These are phyloP conservation scores for Tuber indicum DNA, from an alignment of 495 filamentous ascomycete genomes.

Conservation along the genomic window DNA sequence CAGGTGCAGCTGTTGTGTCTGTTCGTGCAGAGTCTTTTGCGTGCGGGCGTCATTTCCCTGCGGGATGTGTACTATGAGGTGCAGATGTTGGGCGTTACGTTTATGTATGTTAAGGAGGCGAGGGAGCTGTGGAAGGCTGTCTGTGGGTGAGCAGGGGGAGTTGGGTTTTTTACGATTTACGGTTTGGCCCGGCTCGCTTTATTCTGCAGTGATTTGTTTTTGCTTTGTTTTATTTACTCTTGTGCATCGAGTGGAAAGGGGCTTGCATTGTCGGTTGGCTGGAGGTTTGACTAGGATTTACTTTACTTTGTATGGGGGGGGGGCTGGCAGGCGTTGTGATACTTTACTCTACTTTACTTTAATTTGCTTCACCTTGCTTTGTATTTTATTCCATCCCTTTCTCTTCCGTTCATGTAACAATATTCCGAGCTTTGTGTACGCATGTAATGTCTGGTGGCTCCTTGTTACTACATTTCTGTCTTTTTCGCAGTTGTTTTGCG, in stretches of 20 bases:
- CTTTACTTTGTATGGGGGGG: conserved; percentile 2
- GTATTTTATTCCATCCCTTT: background rate
- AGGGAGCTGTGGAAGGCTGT: conserved; percentile 37
- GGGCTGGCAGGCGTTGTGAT: background rate
- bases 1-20: conserved; percentile 44
- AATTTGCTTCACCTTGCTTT: background rate
- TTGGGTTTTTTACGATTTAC: too few species aligned
- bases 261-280: background rate
- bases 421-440: background rate
- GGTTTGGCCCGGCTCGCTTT: background rate
- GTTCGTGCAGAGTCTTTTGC: conserved; percentile 44
- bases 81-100: conserved; percentile 46
- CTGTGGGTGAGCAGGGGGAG: conserved; percentile 13
- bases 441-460: background rate
- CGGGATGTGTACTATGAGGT: conserved; percentile 46
- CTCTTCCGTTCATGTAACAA: background rate
- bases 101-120: conserved; percentile 44
- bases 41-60: conserved; percentile 36
- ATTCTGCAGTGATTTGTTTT: background rate
- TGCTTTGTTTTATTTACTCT: background rate
- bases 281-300: background rate
- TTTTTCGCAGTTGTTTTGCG: background rate
- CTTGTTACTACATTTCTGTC: background rate
- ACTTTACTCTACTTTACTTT: background rate
- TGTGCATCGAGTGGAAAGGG: background rate